Percentiles rank a stretch among this genome's conserved stretches.
phyloP scores from a whole-genome alignment of 2,329 filamentous ascomycete genomes.

The Parascedosporium putredinis region DNA sequence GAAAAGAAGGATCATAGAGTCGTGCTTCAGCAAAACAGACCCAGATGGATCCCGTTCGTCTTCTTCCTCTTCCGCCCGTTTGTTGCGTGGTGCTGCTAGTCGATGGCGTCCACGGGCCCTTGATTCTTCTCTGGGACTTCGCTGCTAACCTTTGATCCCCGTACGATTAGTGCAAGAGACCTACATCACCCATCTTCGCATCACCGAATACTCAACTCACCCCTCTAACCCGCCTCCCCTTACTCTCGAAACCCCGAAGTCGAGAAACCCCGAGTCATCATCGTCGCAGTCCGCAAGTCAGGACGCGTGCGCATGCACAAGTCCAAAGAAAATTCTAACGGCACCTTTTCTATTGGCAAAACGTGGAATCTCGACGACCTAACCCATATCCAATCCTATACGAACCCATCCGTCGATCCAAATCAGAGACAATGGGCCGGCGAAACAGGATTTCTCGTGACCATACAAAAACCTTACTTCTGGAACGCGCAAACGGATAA shows the following conservation, averaged over 20 bases:
- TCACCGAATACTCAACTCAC: slow-evolving; percentile 75
- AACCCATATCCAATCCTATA: slow-evolving; percentile 71
- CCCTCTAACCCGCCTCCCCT: slow-evolving; percentile 74
- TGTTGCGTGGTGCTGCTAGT: background rate
- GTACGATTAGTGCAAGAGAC: slow-evolving; percentile 61
- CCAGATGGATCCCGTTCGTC: slow-evolving; percentile 71
- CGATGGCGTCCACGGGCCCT: no score
- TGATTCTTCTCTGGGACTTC: background rate
- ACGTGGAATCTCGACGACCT: slow-evolving; percentile 96
- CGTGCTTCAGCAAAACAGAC: slow-evolving; percentile 87
- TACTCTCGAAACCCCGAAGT: slow-evolving; percentile 56
- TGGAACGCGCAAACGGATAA: slow-evolving; percentile 91
- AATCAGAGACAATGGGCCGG: slow-evolving; percentile 67
- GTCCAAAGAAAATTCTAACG: slow-evolving; percentile 87
- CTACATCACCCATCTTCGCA: slow-evolving; percentile 94
- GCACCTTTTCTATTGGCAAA: slow-evolving; percentile 93
- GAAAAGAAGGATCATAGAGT: slow-evolving; percentile 87
- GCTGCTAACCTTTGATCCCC: background rate
- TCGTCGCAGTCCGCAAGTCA: slow-evolving; percentile 85
- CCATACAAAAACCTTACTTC: slow-evolving; percentile 88
- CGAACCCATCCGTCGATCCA: slow-evolving; percentile 45
- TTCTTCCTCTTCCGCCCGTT: slow-evolving; percentile 5
- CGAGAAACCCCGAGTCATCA: slow-evolving; percentile 85
- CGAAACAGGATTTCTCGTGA: slow-evolving; percentile 76
- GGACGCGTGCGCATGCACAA: slow-evolving; percentile 94